Evolutionary conservation across 2,329 filamentous ascomycete species (phyloP), one percentile per base, ranked within the genome.

Genomic region (Paradendryphiella salina): DNA sequence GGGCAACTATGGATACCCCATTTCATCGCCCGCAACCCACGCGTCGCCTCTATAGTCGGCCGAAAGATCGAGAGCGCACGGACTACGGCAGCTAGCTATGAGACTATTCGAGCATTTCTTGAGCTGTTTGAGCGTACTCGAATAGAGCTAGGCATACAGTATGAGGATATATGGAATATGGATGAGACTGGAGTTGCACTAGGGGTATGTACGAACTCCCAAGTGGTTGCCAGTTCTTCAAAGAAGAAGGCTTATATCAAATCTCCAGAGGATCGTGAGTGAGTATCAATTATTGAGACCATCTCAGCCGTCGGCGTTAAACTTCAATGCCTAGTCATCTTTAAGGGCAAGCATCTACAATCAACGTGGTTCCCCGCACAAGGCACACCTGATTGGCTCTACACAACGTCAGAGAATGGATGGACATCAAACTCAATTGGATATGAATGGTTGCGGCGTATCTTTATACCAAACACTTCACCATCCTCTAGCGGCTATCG

Each of bases 201-300:
- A n/a, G n/a, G n/a, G n/a, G n/a, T n/a, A n/a, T n/a, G n/a, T n/a
- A n/a, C n/a, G n/a, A n/a, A n/a, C n/a, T n/a, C n/a, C n/a, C n/a
- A n/a, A n/a, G n/a, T n/a, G n/a, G n/a, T n/a, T n/a, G n/a, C n/a
- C n/a, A n/a, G n/a, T n/a, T n/a, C n/a, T n/a, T n/a, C n/a, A n/a
- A n/a, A n/a, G n/a, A n/a, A n/a, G n/a, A 21, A 60, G 46, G 50
- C 59, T 54, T 54, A 57, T 47, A 35, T 50, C 13, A 50, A 56
- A 46, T 52, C 49, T 42, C 52, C 32, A 57, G 54, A 61, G 44
- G 49, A 60, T 54, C 45, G 44, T 8, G 44, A 60, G 46, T 64
- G 44, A 59, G 60, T 56, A 23, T 58, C 26, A 18, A 53, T 61
- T 36, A 45, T 61, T 20, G 46, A 61, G 54, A 35, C 26, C 15